Evolutionary conservation across 768 basidiomycete species (phyloP).

Genomic region (Lentinula detonsa): DNA sequence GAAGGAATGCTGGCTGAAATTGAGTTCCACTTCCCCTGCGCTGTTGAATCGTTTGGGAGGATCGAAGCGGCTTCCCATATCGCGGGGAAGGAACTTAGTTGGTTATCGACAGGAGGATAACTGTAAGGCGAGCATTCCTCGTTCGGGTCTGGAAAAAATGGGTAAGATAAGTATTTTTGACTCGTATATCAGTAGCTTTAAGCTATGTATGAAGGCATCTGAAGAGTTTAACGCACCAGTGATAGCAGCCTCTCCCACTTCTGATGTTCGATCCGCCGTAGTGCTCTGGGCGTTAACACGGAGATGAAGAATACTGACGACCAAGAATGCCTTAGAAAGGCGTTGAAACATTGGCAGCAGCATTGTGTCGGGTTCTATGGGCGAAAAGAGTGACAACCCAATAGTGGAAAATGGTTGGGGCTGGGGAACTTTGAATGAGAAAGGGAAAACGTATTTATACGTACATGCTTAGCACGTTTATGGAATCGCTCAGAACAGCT

Average conservation of each 20-base stretch:
- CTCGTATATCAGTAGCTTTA: too few relatives aligned
- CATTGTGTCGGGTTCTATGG: background rate
- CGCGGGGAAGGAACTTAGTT: constrained; percentile 32
- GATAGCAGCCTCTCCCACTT: constrained; percentile 30
- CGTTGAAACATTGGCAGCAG: background rate
- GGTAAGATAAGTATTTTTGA: background rate
- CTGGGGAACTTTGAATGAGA: background rate
- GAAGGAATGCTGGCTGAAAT: constrained; percentile 37
- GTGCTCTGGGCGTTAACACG: background rate
- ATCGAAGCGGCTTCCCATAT: constrained; percentile 41
- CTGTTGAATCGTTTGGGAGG: constrained; percentile 34
- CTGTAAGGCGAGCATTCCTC: constrained; percentile 38
- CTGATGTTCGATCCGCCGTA: constrained; percentile 25
- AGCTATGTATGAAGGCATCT: too few relatives aligned
- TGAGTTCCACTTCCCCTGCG: constrained; percentile 33
- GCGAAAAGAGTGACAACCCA: background rate
- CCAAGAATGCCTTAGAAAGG: background rate
- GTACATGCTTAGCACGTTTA: background rate
- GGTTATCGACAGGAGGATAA: constrained; percentile 27
- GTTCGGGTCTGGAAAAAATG: constrained; percentile 19
- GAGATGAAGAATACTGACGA: background rate
- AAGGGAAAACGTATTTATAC: background rate
- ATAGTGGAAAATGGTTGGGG: background rate
- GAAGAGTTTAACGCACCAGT: constrained; percentile 20
- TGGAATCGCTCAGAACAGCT: background rate